Conservation (phyloP, 176 grass and related monocot species). For the Hsuehochloa calcarea region DNA sequence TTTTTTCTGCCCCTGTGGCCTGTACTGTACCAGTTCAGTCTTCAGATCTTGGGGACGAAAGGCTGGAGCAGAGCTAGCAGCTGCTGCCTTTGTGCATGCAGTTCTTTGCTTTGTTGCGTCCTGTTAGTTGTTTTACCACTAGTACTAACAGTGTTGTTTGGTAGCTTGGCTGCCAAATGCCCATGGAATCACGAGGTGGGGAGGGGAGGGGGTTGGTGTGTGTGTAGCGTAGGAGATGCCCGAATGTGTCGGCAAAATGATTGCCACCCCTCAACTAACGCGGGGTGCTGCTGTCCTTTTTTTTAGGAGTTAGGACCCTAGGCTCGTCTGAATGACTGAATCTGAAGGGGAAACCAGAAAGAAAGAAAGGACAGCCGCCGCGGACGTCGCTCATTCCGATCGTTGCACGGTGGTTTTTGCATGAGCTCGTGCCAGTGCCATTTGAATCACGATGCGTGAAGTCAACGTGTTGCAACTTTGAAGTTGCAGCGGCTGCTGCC, state of each 20-base stretch:
- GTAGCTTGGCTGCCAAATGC: background rate
- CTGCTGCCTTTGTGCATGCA: background rate
- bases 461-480: background rate
- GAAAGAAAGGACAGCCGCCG: background rate
- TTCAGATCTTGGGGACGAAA: slow-evolving; percentile 23
- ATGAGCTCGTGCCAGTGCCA: background rate
- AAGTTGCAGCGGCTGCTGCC: background rate
- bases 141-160: background rate
- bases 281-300: background rate
- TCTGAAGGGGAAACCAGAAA: slow-evolving; percentile 11
- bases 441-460: background rate
- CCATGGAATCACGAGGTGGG: background rate
- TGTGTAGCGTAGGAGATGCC: slow-evolving; percentile 36
- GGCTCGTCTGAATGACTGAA: background rate
- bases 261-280: slow-evolving; percentile 52
- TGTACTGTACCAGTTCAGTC: background rate
- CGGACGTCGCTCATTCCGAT: background rate
- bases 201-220: background rate
- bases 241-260: slow-evolving; percentile 47
- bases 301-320: background rate
- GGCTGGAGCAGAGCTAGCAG: slow-evolving; percentile 11
- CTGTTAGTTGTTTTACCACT: background rate
- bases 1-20: background rate
- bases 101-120: background rate
- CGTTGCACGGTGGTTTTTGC: slow-evolving; percentile 22